Evolutionary conservation across 495 filamentous ascomycete species (phyloP).

Genomic region (Chaetomium tenue): DNA sequence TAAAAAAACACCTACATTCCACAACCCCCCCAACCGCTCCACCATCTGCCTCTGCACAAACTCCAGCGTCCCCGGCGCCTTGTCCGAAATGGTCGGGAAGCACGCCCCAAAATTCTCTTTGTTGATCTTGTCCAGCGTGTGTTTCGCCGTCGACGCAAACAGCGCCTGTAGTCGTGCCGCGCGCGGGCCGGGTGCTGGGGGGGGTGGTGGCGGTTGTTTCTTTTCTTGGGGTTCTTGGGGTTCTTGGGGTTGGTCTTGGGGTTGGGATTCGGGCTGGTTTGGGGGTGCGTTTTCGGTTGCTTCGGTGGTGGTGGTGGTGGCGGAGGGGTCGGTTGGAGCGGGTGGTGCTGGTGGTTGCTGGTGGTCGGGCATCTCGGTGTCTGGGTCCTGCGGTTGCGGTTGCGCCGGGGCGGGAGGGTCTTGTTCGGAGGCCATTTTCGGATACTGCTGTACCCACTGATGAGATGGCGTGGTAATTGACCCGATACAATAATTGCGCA

Average conservation of each 20-base stretch:
- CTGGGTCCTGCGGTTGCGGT: conserved; percentile 10
- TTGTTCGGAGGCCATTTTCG: conserved; percentile 13
- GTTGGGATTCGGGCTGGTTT: no score
- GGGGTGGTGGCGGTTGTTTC: conserved; percentile 20
- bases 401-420: neutral
- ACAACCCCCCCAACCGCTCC: conserved; percentile 60
- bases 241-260: neutral
- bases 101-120: conserved; percentile 80
- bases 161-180: conserved; percentile 68
- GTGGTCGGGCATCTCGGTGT: conserved; percentile 19
- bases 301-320: neutral
- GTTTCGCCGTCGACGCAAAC: conserved; percentile 64
- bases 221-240: conserved; percentile 4
- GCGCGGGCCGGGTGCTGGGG: conserved; percentile 69
- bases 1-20: conserved; percentile 40
- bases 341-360: conserved; percentile 4
- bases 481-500: neutral
- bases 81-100: conserved; percentile 76
- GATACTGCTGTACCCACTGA: neutral
- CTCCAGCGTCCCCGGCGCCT: conserved; percentile 65
- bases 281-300: conserved; percentile 7
- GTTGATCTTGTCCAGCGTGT: conserved; percentile 69
- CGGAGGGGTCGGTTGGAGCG: neutral
- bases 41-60: conserved; percentile 70
- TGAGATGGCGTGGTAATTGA: neutral